phyloP scores from a whole-genome alignment of 2,329 filamentous ascomycete species.

The Phialophora macrospora region DNA sequence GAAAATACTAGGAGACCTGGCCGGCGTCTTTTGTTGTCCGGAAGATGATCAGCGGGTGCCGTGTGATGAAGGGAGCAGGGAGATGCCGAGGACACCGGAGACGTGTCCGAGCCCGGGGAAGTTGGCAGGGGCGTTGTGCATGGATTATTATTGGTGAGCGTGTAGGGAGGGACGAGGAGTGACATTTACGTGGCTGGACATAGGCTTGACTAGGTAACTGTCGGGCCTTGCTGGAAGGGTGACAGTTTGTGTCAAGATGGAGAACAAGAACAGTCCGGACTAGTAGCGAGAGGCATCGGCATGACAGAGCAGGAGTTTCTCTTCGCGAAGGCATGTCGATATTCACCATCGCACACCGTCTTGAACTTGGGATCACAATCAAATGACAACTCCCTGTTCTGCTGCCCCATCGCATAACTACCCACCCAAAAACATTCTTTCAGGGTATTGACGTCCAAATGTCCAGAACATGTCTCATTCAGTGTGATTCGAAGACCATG shows the following conservation, averaged over 20 bases:
- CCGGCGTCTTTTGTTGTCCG: conserved; percentile 22
- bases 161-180: not conserved
- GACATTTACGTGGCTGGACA: not conserved
- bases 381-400: not conserved
- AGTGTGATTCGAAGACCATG: not conserved
- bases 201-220: not conserved
- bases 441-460: not conserved
- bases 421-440: not conserved
- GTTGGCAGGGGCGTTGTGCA: conserved; percentile 5
- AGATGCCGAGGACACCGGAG: conserved; percentile 13
- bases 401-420: not conserved
- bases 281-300: not conserved
- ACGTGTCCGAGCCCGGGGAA: conserved; percentile 11
- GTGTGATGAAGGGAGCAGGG: conserved; percentile 2
- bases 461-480: not conserved
- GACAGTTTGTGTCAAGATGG: not conserved
- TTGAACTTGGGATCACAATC: not conserved
- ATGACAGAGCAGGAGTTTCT: not conserved
- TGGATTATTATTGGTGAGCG: conserved; percentile 10
- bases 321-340: not conserved
- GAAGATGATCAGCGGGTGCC: not conserved
- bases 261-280: not conserved
- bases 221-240: not conserved
- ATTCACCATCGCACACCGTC: not conserved
- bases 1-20: conserved; percentile 10